A percentile compares a stretch with the other conserved stretches of the same genome.
Conservation (phyloP, 1,284 basidiomycete genomes). For the Ganoderma resinaceum region DNA sequence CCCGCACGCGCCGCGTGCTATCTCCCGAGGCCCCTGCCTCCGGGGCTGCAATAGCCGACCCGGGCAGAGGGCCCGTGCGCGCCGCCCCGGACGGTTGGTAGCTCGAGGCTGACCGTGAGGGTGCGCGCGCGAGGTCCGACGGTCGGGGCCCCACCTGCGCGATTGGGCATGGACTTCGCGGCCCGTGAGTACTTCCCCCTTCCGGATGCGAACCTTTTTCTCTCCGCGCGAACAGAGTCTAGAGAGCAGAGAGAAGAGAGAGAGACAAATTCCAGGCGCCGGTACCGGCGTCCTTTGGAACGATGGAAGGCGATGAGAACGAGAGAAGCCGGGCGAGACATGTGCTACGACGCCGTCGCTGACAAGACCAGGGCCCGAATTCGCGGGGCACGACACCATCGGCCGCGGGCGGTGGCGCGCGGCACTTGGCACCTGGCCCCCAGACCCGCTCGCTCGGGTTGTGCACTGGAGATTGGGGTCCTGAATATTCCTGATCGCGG, state of each 20-base stretch:
- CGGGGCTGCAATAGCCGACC: slow-evolving; percentile 24
- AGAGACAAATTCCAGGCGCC: slow-evolving; percentile 7
- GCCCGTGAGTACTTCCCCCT: not conserved
- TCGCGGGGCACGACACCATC: not conserved
- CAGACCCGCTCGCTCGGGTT: not conserved
- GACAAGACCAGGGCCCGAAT: slow-evolving; percentile 16
- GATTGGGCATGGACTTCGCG: slow-evolving; percentile 7
- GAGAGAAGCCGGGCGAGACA: slow-evolving; percentile 22
- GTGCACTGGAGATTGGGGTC: not conserved
- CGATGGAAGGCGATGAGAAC: slow-evolving; percentile 14
- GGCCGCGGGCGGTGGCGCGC: not conserved
- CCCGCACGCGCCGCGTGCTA: slow-evolving; percentile 19
- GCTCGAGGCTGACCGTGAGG: slow-evolving; percentile 26
- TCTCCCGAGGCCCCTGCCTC: slow-evolving; percentile 2
- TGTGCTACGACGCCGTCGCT: slow-evolving; percentile 23
- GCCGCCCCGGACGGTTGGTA: slow-evolving; percentile 28
- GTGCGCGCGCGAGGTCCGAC: slow-evolving; percentile 8
- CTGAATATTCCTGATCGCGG: not conserved
- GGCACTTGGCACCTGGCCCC: not conserved
- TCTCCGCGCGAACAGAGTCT: slow-evolving; percentile 1
- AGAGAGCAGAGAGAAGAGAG: no score
- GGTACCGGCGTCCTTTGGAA: slow-evolving; percentile 4
- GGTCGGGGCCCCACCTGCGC: slow-evolving; percentile 23
- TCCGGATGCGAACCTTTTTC: not conserved
- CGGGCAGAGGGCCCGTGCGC: slow-evolving; percentile 7